A percentile compares a stretch with the other conserved stretches of the same genome.
These are phyloP conservation scores for Beauveria australis DNA, from an alignment of 2,329 filamentous ascomycete species.

Conservation along the genomic window DNA sequence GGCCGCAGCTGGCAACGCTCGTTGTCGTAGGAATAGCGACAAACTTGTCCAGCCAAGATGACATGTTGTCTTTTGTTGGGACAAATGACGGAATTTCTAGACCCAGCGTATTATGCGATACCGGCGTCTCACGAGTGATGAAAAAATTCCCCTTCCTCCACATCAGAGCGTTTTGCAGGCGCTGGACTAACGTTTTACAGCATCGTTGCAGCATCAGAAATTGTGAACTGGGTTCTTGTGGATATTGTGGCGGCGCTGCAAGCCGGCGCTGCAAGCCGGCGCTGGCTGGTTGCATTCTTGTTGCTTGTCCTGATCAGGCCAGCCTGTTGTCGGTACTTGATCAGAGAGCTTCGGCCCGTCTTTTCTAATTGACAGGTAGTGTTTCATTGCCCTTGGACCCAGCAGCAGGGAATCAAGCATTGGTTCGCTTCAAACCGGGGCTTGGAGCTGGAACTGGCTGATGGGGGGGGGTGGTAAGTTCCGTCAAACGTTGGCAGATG, in stretches of 20 bases:
- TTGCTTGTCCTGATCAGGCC: background rate
- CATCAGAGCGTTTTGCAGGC: slow-evolving; percentile 2
- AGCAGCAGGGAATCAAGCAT: background rate
- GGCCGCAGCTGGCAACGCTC: background rate
- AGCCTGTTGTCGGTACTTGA: background rate
- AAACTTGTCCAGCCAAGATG: background rate
- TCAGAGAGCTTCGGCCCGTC: slow-evolving; percentile 4
- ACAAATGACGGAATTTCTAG: background rate
- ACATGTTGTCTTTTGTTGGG: slow-evolving; percentile 1
- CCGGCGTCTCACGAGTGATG: slow-evolving; percentile 4
- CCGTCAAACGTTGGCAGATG: background rate
- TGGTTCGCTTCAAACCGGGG: background rate
- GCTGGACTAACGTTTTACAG: slow-evolving; percentile 9
- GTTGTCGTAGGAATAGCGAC: background rate
- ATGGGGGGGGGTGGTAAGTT: background rate
- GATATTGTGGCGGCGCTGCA: slow-evolving; percentile 5
- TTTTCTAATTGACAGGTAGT: background rate
- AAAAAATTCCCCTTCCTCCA: background rate
- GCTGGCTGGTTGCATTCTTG: background rate
- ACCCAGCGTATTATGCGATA: slow-evolving; percentile 2
- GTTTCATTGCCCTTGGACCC: background rate
- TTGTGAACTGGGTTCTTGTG: background rate
- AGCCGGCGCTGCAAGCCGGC: background rate
- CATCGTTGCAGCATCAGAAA: slow-evolving; percentile 4
- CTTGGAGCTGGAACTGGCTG: background rate